Evolutionary conservation across 305 asterid species (phyloP), one percentile per base, ranked within the genome.

Genomic region (Rubia occidens): DNA sequence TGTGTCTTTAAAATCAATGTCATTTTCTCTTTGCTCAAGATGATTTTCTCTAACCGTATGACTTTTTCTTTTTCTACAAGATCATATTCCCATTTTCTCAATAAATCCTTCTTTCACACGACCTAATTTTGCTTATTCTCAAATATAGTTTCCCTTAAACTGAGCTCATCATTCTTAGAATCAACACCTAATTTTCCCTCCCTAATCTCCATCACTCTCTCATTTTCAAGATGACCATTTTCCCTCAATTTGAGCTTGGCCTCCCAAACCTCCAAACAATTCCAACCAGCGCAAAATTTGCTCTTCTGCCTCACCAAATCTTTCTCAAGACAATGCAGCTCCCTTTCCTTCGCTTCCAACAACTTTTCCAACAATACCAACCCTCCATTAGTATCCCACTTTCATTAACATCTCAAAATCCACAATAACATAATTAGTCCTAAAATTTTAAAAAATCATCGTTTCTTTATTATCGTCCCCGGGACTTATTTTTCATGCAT

Each of bases 381-480:
- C 17, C 56, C 56, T 49, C 67, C 53, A 60, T 13, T 45, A 82
- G 72, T 81, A 70, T 68, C 80, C 61, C 75, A 47, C 18, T 55
- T 24, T 76, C 75, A 53, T 72, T 11, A 81, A 60, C 66, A 64
- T 58, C 70, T 24, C 26, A 24, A 24, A 24, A 24, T 24, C 1
- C 26, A 24, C 26, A 24, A 24, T 24, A 24, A 24, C 26, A 24
- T 24, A 24, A 24, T 24, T 24, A 24, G 26, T 24, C 26, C 26
- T 24, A 24, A 24, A 24, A 24, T 24, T 0, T 0, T 24, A 24
- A 24, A 24, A 24, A 24, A 24, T 24, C 26, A 24, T 24, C 1
- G 26, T 53, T 66, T 81, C 35, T 24, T 24, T 24, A 24, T 24
- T 24, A 24, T 24, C 26, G 1, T 24, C 26, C 26, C 26, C 26